Evolutionary conservation across 169 alveolate species (phyloP).

Genomic region (Theileria annulata): DNA sequence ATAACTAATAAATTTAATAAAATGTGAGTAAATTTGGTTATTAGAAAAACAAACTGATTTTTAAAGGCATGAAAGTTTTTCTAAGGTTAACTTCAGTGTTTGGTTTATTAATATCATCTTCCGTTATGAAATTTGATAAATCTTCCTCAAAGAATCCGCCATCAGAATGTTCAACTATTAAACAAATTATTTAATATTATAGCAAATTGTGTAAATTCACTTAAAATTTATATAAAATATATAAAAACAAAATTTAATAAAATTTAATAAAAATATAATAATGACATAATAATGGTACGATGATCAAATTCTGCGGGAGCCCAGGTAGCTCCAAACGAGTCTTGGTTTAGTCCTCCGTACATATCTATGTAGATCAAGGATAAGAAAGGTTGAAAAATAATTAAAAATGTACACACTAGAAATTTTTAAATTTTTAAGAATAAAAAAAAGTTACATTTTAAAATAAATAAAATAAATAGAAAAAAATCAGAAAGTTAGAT

Average conservation of each 20-base stretch:
- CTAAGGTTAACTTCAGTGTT: neutral
- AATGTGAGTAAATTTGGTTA: neutral
- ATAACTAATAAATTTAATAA: neutral
- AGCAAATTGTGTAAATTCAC: neutral
- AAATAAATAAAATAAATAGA: neutral
- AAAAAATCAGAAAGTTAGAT: neutral
- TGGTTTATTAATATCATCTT: constrained; percentile 19
- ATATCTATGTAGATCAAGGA: constrained; percentile 5
- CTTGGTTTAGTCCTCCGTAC: constrained; percentile 66
- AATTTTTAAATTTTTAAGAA: neutral
- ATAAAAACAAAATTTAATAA: neutral
- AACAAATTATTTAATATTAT: neutral
- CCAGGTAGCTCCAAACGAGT: constrained; percentile 68
- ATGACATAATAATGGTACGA: constrained; percentile 30
- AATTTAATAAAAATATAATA: neutral
- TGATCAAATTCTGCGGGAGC: constrained; percentile 47
- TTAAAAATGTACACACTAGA: constrained; percentile 6
- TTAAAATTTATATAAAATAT: neutral
- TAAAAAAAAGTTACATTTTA: neutral
- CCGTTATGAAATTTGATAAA: constrained; percentile 30
- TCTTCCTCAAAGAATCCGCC: constrained; percentile 41
- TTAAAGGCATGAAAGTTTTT: constrained; percentile 38
- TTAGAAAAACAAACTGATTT: constrained; percentile 21
- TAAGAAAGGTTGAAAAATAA: neutral
- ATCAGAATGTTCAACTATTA: constrained; percentile 16